These are phyloP conservation scores for Neonectria punicea DNA, from an alignment of 2,329 filamentous ascomycete species.

Conservation along the genomic window DNA sequence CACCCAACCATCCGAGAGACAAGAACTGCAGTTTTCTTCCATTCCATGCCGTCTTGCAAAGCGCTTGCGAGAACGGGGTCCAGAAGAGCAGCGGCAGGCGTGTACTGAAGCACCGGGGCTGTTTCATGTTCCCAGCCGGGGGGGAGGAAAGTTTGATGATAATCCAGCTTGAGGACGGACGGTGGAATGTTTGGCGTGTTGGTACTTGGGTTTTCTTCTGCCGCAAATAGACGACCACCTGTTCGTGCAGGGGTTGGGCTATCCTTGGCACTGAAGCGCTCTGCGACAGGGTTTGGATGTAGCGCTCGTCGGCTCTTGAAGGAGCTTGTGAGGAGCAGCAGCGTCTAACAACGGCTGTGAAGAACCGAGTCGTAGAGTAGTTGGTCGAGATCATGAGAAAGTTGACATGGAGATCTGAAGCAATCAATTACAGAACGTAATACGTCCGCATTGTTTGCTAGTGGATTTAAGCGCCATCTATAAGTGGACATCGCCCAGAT, in stretches of 20 bases:
- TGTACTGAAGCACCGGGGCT: constrained; percentile 33
- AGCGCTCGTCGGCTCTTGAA: not conserved
- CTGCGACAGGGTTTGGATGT: too few species aligned
- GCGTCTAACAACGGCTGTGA: too few species aligned
- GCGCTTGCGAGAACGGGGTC: constrained; percentile 33
- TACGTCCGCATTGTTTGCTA: too few species aligned
- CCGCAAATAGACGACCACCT: not conserved
- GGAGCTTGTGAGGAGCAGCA: too few species aligned
- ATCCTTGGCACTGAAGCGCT: not conserved
- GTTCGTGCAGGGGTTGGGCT: not conserved
- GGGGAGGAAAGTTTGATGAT: not conserved
- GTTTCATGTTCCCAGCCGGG: constrained; percentile 34
- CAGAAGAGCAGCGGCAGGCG: constrained; percentile 25
- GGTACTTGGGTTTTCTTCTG: not conserved
- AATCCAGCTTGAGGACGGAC: not conserved
- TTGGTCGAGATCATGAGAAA: not conserved
- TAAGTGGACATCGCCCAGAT: not conserved
- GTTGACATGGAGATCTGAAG: not conserved
- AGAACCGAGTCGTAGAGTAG: not conserved
- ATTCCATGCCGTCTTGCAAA: not conserved
- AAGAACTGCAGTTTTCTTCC: not conserved
- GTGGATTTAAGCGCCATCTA: not conserved
- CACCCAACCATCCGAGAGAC: too few species aligned
- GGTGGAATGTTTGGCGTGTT: too few species aligned
- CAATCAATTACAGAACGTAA: not conserved